Conservation (phyloP, 805 yeast species). For the Starmerella powellii region DNA sequence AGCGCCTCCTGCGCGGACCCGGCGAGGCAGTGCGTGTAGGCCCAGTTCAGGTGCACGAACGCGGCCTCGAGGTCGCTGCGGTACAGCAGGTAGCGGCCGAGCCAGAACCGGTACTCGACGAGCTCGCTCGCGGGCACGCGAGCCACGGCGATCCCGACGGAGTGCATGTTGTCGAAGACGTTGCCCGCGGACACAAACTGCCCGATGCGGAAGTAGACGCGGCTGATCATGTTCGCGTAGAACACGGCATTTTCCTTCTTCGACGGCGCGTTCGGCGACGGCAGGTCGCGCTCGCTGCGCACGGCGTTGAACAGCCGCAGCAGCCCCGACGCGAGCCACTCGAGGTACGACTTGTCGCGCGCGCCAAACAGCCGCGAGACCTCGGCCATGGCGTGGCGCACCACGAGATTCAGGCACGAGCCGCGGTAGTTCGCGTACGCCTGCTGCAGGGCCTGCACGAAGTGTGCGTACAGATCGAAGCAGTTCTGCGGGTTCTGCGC, state of each 20-base stretch:
- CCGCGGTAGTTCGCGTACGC: conserved; percentile 30
- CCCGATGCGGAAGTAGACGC: conserved; percentile 38
- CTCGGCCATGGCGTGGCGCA: conserved; percentile 8
- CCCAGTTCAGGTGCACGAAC: conserved; percentile 40
- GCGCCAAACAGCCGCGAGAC: conserved; percentile 7
- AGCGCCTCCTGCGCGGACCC: conserved; percentile 30
- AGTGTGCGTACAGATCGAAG: conserved; percentile 41
- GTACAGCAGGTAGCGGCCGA: conserved; percentile 29
- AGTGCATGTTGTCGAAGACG: conserved; percentile 75
- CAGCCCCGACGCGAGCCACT: conserved; percentile 42
- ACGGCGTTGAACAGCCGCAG: conserved; percentile 50
- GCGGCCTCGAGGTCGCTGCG: conserved; percentile 14
- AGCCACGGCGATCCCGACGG: conserved; percentile 12
- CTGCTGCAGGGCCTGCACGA: conserved; percentile 34
- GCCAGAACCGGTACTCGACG: conserved; percentile 25
- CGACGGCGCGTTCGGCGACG: conserved; percentile 16
- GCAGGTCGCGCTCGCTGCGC: conserved; percentile 36
- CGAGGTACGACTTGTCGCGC: conserved; percentile 17
- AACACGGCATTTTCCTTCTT: conserved; percentile 43
- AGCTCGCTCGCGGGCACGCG: conserved; percentile 19
- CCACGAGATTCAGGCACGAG: conserved; percentile 19
- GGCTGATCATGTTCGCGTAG: conserved; percentile 44
- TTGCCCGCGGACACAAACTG: conserved; percentile 40
- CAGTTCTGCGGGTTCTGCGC: conserved; percentile 41
- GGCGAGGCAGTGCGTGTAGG: conserved; percentile 35